These are phyloP conservation scores for Hygrocybe punicea DNA, from an alignment of 768 basidiomycete species.

Conservation along the genomic window DNA sequence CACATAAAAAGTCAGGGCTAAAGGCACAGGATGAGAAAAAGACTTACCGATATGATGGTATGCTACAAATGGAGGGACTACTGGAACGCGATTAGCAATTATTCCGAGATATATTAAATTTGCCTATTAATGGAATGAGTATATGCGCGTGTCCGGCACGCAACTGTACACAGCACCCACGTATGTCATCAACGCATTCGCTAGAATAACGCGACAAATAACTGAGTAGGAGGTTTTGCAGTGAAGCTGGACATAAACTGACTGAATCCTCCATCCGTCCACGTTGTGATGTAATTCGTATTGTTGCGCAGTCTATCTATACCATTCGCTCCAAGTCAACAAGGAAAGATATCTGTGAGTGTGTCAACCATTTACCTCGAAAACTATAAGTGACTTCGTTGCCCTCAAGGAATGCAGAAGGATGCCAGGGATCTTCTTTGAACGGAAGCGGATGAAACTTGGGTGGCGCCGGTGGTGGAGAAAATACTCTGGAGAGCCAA, in stretches of 20 bases:
- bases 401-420: neutral
- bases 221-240: neutral
- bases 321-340: neutral
- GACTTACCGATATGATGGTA: conserved; percentile 27
- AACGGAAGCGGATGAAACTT: neutral
- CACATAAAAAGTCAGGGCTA: neutral
- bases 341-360: neutral
- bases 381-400: conserved; percentile 28
- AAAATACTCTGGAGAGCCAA: too few relatives aligned
- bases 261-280: conserved; percentile 58
- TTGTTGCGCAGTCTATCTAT: conserved; percentile 49
- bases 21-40: conserved; percentile 35
- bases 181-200: conserved; percentile 38
- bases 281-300: conserved; percentile 52
- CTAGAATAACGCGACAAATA: conserved; percentile 11
- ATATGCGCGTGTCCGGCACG: neutral
- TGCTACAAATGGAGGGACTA: conserved; percentile 48
- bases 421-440: too few relatives aligned
- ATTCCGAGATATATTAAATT: conserved; percentile 49
- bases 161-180: conserved; percentile 18
- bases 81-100: conserved; percentile 44
- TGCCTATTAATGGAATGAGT: conserved; percentile 26
- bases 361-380: conserved; percentile 40
- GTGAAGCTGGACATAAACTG: conserved; percentile 17
- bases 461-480: neutral